A percentile compares a stretch with the other conserved stretches of the same genome.
Conservation (phyloP, 1,284 basidiomycete genomes). For the Tilletiopsis washingtonensis region DNA sequence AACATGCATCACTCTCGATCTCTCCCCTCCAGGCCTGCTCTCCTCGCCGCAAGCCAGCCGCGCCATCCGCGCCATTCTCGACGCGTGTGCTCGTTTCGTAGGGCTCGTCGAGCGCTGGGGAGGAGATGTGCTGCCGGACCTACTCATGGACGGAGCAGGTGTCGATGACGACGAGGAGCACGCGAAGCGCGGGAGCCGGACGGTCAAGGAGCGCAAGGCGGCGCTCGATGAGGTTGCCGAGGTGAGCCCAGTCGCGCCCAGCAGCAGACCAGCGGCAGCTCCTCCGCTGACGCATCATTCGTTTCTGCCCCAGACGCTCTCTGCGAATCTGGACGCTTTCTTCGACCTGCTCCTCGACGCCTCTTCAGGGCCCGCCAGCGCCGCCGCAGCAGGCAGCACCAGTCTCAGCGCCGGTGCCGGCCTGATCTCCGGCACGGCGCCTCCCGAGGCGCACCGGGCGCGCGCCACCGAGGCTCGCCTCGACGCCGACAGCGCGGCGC, state of each 20-base stretch:
- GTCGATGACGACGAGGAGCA: slow-evolving; percentile 51
- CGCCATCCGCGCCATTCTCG: slow-evolving; percentile 61
- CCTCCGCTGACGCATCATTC: not conserved
- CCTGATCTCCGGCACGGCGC: not conserved
- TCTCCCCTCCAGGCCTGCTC: no score
- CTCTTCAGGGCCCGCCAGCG: slow-evolving; percentile 4
- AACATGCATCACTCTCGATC: slow-evolving; percentile 69
- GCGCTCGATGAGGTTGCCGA: slow-evolving; percentile 66
- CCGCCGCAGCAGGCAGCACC: not conserved
- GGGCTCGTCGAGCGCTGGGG: slow-evolving; percentile 81
- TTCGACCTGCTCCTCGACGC: slow-evolving; percentile 13
- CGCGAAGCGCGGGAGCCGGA: slow-evolving; percentile 51
- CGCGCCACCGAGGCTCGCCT: slow-evolving; percentile 48
- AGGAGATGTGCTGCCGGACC: slow-evolving; percentile 75
- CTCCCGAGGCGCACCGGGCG: not conserved
- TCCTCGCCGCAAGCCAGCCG: slow-evolving; percentile 59
- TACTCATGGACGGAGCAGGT: slow-evolving; percentile 69
- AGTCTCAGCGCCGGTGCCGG: not conserved
- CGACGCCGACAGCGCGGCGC: slow-evolving; percentile 55
- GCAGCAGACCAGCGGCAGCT: not conserved
- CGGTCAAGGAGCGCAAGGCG: slow-evolving; percentile 62
- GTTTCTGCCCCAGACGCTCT: not conserved
- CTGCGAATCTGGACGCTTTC: slow-evolving; percentile 9
- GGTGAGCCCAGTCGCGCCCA: slow-evolving; percentile 50
- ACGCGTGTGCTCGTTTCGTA: slow-evolving; percentile 67